Evolutionary conservation across 1,284 basidiomycete species (phyloP), one percentile per base, ranked within the genome.

Genomic region (Exobasidium cylindrosporum): DNA sequence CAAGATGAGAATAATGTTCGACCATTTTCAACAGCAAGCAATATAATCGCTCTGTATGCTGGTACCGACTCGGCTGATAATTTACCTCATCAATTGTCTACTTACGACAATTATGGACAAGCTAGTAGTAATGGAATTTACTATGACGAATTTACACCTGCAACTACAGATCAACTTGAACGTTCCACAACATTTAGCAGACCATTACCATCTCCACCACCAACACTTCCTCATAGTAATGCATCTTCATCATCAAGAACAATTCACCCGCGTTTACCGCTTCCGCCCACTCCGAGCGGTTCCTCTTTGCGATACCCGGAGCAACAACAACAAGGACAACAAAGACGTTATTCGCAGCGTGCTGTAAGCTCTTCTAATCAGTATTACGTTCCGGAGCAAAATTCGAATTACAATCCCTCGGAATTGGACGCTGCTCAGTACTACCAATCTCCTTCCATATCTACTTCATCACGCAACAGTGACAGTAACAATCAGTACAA

Each of bases 1-100:
- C 52, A 35, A 57, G 30, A 57, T 43, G 54, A 61, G 44, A 52
- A 43, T 50, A n/a, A 62, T n/a, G 17, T 58, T 59, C 21, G 61
- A 28, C 47, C 47, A 4, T 14, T 50, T 24, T 50, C 47, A 24
- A 21, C 47, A 40, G 14, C 46, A 24, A 24, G n/a, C 14, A 50
- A 50, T 24, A 50, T 50, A 14, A 50, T 50, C 26, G 47, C 47
- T 24, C 26, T 50, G 13, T 50, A 50, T 26, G 47, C 47, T 28
- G 26, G 47, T 24, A 24, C 47, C 26, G 47, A 50, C 26, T 24
- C n/a, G 4, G 23, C 17, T 23, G 43, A 45, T 17, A 45, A 45
- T n/a, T n/a, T n/a, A n/a, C n/a, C n/a, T n/a, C n/a, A n/a, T n/a
- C n/a, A n/a, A n/a, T n/a, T n/a, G 35, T 10, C 35, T 17, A 40